A percentile compares a stretch with the other conserved stretches of the same genome.
Evolutionary conservation across 2,329 filamentous ascomycete species (phyloP).

Genomic region (Fusarium papillatum): DNA sequence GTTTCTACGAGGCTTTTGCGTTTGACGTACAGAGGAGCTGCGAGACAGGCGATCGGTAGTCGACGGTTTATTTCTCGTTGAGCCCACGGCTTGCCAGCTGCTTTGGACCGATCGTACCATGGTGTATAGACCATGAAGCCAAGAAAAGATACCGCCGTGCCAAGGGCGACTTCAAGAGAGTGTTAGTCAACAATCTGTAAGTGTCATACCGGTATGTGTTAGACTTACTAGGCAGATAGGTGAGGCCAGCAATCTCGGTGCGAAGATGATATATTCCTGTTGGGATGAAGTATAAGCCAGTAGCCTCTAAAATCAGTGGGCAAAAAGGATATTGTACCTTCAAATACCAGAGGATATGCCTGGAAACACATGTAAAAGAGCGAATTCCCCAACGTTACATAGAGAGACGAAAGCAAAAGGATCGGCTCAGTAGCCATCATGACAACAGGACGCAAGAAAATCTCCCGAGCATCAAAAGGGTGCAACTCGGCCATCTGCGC

Average conservation of each 20-base stretch:
- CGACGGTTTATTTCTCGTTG: constrained; percentile 49
- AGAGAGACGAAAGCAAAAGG: constrained; percentile 60
- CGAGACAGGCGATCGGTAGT: constrained; percentile 64
- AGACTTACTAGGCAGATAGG: constrained; percentile 61
- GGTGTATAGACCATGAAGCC: constrained; percentile 44
- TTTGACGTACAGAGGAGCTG: constrained; percentile 70
- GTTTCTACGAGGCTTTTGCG: constrained; percentile 16
- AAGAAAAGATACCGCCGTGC: constrained; percentile 36
- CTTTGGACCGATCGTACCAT: constrained; percentile 42
- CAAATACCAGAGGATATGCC: constrained; percentile 64
- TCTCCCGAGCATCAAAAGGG: constrained; percentile 55
- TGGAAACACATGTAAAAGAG: constrained; percentile 66
- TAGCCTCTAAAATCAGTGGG: not conserved
- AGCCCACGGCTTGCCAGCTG: constrained; percentile 46
- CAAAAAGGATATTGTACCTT: constrained; percentile 36
- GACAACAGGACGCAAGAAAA: constrained; percentile 62
- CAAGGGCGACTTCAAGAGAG: constrained; percentile 38
- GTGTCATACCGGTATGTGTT: constrained; percentile 38
- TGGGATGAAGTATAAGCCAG: not conserved
- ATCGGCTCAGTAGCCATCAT: constrained; percentile 64
- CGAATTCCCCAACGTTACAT: constrained; percentile 64
- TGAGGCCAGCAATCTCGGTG: constrained; percentile 59
- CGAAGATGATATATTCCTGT: constrained; percentile 57
- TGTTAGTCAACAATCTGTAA: not conserved
- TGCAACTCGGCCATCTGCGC: constrained; percentile 52